Percentiles rank a stretch among this genome's conserved stretches.
Conservation (phyloP, 805 yeast species). For the Priceomyces melissophilus region DNA sequence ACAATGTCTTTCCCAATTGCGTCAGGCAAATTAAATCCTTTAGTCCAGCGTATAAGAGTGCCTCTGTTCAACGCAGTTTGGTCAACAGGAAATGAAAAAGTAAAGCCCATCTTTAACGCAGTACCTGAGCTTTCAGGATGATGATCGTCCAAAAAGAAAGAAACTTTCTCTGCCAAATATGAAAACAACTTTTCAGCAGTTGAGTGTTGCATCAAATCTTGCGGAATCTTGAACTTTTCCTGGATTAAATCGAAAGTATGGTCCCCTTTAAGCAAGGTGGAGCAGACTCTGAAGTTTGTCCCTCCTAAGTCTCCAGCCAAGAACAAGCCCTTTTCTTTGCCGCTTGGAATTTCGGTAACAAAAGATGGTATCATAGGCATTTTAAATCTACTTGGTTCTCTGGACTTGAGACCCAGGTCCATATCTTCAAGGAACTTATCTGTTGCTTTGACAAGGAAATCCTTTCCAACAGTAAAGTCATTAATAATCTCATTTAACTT, state of each 20-base stretch:
- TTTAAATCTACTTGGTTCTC: conserved; percentile 37
- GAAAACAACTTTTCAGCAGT: conserved; percentile 66
- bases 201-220: conserved; percentile 63
- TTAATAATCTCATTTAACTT: conserved; percentile 36
- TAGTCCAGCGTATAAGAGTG: conserved; percentile 89
- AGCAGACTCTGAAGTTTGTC: conserved; percentile 92
- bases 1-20: conserved; percentile 85
- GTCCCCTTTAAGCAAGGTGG: conserved; percentile 71
- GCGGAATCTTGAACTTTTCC: conserved; percentile 74
- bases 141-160: conserved; percentile 60
- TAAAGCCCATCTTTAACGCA: conserved; percentile 77
- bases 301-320: conserved; percentile 96
- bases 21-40: conserved; percentile 86
- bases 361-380: conserved; percentile 91
- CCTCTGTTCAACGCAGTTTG: conserved; percentile 82
- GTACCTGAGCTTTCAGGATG: conserved; percentile 45
- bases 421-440: conserved; percentile 58
- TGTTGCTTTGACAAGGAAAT: conserved; percentile 45
- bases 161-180: conserved; percentile 70
- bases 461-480: conserved; percentile 41
- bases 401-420: conserved; percentile 53
- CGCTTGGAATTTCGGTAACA: conserved; percentile 82
- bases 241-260: conserved; percentile 78
- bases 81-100: conserved; percentile 89
- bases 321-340: conserved; percentile 76